Evolutionary conservation across 1,139 yeast genomes (phyloP).

Genomic region (Suzukiozyma palmioleophila): DNA sequence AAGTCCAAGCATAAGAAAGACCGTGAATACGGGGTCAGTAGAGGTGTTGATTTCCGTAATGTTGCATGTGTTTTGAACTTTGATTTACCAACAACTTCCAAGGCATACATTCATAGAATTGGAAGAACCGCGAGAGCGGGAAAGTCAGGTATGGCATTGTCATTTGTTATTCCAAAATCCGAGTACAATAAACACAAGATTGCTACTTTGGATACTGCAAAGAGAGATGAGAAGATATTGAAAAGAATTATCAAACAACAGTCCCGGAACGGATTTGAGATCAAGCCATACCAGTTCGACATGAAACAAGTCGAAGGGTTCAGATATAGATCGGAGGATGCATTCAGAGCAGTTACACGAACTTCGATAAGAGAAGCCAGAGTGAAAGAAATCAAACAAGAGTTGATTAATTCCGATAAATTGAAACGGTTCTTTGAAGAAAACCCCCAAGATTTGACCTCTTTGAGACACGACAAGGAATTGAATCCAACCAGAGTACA

Average conservation of each 20-base stretch:
- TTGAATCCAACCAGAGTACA: conserved; percentile 81
- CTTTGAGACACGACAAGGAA: conserved; percentile 88
- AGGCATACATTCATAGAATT: conserved; percentile 87
- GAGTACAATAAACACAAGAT: conserved; percentile 89
- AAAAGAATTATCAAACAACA: conserved; percentile 76
- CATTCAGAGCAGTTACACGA: conserved; percentile 89
- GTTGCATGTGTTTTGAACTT: conserved; percentile 96
- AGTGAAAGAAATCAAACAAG: conserved; percentile 82
- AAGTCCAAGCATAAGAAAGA: conserved; percentile 44
- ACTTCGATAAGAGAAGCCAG: conserved; percentile 92
- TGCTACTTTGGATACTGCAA: conserved; percentile 66
- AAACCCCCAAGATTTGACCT: conserved; percentile 90
- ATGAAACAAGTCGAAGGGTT: conserved; percentile 92
- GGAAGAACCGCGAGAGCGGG: conserved; percentile 99
- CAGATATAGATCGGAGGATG: conserved; percentile 96
- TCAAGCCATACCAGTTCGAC: conserved; percentile 85
- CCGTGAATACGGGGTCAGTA: conserved; percentile 86
- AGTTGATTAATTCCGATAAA: conserved; percentile 82
- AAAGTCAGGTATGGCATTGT: conserved; percentile 89
- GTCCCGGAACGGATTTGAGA: conserved; percentile 64
- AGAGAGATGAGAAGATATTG: conserved; percentile 82
- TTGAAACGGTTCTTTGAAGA: conserved; percentile 94
- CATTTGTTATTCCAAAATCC: conserved; percentile 81
- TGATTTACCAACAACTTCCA: conserved; percentile 87
- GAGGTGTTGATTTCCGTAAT: conserved; percentile 95